Conservation (phyloP, 176 grass and related monocot species). For the Triticum timopheevii region DNA sequence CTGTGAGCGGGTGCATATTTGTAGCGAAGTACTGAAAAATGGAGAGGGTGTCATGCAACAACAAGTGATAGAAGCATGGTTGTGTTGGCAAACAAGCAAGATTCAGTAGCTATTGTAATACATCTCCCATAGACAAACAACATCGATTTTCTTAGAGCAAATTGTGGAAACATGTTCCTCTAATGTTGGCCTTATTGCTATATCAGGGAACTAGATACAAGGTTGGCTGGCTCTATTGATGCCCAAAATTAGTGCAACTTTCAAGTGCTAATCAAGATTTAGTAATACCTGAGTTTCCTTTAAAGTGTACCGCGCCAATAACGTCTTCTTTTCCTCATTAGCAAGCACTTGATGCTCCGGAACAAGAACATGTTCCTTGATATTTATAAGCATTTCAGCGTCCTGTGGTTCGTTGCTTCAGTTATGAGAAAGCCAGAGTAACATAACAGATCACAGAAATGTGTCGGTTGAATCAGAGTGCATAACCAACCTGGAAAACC, state of each 20-base stretch:
- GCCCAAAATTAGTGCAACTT: neutral
- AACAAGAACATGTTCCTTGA: conserved; percentile 90
- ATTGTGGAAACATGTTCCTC: neutral
- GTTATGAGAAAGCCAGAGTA: conserved; percentile 18
- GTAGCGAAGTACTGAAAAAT: neutral
- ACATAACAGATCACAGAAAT: neutral
- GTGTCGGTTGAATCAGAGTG: conserved; percentile 7
- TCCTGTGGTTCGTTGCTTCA: conserved; percentile 54
- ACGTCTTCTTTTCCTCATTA: conserved; percentile 81
- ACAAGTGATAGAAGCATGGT: neutral
- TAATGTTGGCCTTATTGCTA: neutral
- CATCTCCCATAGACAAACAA: neutral
- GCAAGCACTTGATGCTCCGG: conserved; percentile 85
- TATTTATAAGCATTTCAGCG: conserved; percentile 81
- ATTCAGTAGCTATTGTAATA: conserved; percentile 1
- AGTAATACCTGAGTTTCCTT: conserved; percentile 91
- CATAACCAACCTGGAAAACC: conserved; percentile 69
- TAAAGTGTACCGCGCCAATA: conserved; percentile 82
- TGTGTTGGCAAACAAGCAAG: neutral
- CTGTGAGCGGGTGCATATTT: neutral
- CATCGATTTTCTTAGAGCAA: neutral
- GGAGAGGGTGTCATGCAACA: neutral
- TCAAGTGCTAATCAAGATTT: neutral
- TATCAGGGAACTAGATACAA: neutral
- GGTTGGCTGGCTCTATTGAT: neutral